These are phyloP conservation scores for Barnettozyma vustinii DNA, from an alignment of 805 yeast species.

Conservation along the genomic window DNA sequence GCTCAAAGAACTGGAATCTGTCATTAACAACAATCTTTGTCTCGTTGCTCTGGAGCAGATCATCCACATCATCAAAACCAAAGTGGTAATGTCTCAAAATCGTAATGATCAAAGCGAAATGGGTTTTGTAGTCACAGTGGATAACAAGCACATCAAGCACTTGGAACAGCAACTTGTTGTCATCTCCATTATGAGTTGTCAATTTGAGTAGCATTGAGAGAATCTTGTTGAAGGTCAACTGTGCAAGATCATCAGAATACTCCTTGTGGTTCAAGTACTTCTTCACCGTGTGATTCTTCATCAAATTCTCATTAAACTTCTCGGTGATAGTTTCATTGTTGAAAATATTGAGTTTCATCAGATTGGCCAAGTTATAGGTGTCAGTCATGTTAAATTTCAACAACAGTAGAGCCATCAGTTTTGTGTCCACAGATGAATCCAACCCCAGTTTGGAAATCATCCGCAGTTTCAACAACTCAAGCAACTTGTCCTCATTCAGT, in stretches of 20 bases:
- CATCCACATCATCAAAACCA: conserved; percentile 37
- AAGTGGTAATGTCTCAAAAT: conserved; percentile 45
- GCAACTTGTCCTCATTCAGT: conserved; percentile 19
- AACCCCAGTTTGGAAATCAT: conserved; percentile 32
- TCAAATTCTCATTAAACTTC: conserved; percentile 18
- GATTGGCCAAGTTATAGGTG: conserved; percentile 16
- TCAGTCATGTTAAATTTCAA: conserved; percentile 20
- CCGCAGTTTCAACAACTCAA: conserved; percentile 28
- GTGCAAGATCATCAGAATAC: conserved; percentile 8
- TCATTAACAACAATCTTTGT: conserved; percentile 13
- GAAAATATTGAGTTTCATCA: conserved; percentile 15
- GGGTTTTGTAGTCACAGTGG: conserved; percentile 31
- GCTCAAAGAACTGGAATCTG: conserved; percentile 18
- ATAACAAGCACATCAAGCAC: conserved; percentile 18
- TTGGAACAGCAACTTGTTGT: conserved; percentile 13
- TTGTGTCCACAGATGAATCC: conserved; percentile 29
- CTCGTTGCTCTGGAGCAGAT: conserved; percentile 14
- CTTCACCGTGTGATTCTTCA: conserved; percentile 11
- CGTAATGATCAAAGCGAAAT: conserved; percentile 35
- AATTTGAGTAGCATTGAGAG: conserved; percentile 9
- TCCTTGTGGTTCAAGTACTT: conserved; percentile 11
- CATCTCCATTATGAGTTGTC: conserved; percentile 5
- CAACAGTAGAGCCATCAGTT: conserved; percentile 24
- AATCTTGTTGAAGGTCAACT: conserved; percentile 8
- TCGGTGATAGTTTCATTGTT: conserved; percentile 9